These are phyloP conservation scores for Schizophyllum amplum DNA, from an alignment of 1,284 basidiomycete genomes.

Conservation along the genomic window DNA sequence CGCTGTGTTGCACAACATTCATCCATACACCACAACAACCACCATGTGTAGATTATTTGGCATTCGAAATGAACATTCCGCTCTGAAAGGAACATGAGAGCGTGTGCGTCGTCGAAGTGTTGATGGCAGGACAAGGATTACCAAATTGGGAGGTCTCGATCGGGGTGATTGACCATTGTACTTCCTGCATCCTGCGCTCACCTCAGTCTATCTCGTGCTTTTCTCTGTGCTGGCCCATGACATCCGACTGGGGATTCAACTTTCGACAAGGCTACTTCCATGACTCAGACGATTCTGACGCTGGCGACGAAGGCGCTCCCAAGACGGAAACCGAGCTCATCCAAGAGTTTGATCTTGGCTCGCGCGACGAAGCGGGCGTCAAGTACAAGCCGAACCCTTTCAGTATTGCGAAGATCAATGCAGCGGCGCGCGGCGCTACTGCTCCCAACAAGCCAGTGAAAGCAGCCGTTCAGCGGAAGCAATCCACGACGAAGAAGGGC, in stretches of 20 bases:
- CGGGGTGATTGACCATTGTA: not conserved
- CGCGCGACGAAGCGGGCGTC: slow-evolving; percentile 47
- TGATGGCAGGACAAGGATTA: not conserved
- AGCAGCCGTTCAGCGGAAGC: not conserved
- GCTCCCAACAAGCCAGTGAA: not conserved
- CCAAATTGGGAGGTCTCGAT: not conserved
- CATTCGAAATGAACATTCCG: not conserved
- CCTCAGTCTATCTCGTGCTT: not conserved
- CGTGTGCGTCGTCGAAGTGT: not conserved
- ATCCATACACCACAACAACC: not conserved
- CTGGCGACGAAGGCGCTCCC: not conserved
- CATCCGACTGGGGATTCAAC: not conserved
- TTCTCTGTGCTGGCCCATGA: not conserved
- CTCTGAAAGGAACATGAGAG: not conserved
- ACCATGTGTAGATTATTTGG: not conserved
- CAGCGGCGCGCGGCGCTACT: slow-evolving; percentile 33
- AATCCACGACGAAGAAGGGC: slow-evolving; percentile 4
- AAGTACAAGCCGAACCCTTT: slow-evolving; percentile 65
- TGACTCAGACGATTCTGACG: not conserved
- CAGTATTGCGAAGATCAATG: slow-evolving; percentile 68
- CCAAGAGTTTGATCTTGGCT: slow-evolving; percentile 47
- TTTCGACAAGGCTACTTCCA: not conserved
- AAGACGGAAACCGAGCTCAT: slow-evolving; percentile 24
- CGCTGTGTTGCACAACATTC: not conserved
- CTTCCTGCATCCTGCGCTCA: not conserved